phyloP scores from a whole-genome alignment of 495 filamentous ascomycete genomes.

The Pyronema domesticum region DNA sequence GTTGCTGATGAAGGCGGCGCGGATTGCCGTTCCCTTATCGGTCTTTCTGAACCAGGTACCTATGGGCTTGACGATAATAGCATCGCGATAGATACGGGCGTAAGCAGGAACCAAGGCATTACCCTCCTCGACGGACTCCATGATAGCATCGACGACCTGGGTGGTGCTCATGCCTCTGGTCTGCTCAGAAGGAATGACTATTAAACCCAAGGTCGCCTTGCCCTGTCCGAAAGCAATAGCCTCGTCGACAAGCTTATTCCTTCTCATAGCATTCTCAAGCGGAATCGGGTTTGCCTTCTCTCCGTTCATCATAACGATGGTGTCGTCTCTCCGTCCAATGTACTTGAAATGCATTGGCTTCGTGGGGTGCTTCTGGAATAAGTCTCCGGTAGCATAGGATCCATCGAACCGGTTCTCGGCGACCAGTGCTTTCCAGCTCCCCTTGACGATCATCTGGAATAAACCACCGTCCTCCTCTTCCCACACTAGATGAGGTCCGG shows the following conservation, averaged over 20 bases:
- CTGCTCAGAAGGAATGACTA: constrained; percentile 10
- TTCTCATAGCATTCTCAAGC: constrained; percentile 18
- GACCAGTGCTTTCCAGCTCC: constrained; percentile 44
- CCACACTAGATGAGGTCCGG: constrained; percentile 33
- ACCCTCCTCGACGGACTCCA: constrained; percentile 8
- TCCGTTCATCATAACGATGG: constrained; percentile 36
- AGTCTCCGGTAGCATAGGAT: constrained; percentile 38
- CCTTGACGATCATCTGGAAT: constrained; percentile 38
- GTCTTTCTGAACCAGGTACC: constrained; percentile 12
- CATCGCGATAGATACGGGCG: constrained; percentile 15
- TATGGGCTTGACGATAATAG: constrained; percentile 10
- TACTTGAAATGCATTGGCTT: constrained; percentile 27
- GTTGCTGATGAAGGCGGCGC: constrained; percentile 11
- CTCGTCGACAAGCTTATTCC: constrained; percentile 11
- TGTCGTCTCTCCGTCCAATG: constrained; percentile 33
- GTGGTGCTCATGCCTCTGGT: background rate
- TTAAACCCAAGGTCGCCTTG: constrained; percentile 14
- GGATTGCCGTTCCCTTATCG: constrained; percentile 17
- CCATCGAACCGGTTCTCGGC: constrained; percentile 41
- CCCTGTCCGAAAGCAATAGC: constrained; percentile 11
- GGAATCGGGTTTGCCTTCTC: constrained; percentile 33
- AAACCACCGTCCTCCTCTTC: constrained; percentile 29
- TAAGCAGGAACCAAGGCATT: constrained; percentile 18
- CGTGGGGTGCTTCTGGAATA: constrained; percentile 37
- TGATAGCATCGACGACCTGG: constrained; percentile 12